Evolutionary conservation across 331 rosid species (phyloP).

Genomic region (Quercus phellos): DNA sequence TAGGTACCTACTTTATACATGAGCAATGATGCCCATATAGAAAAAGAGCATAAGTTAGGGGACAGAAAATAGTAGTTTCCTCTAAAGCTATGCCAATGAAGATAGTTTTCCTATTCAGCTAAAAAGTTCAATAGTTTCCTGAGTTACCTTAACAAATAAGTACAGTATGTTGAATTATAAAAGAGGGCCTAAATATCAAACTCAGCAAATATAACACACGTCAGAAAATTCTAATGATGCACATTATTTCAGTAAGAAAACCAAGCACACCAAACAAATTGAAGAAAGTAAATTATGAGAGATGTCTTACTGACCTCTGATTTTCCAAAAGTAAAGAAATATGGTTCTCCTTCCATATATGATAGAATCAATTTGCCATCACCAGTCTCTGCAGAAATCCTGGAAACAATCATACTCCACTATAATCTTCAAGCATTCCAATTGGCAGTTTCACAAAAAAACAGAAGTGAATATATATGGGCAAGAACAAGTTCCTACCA

Average conservation of each 20-base stretch:
- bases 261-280: background rate
- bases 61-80: background rate
- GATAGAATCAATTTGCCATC: slow-evolving; percentile 64
- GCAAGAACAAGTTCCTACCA: slow-evolving; percentile 45
- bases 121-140: background rate
- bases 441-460: slow-evolving; percentile 8
- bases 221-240: background rate
- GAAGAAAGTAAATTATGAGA: slow-evolving; percentile 1
- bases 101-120: background rate
- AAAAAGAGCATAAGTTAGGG: slow-evolving; percentile 5
- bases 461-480: background rate
- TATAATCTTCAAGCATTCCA: slow-evolving; percentile 21
- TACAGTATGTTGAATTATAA: background rate
- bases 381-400: slow-evolving; percentile 75
- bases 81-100: slow-evolving; percentile 4
- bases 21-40: slow-evolving; percentile 9
- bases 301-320: slow-evolving; percentile 59
- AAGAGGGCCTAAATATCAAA: background rate
- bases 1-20: slow-evolving; percentile 61
- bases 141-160: background rate
- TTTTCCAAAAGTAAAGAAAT: slow-evolving; percentile 85
- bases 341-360: slow-evolving; percentile 63
- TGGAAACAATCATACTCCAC: slow-evolving; percentile 35
- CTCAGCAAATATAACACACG: background rate
- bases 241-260: background rate